Conservation (phyloP, 495 filamentous ascomycete species). For the Hyaloscypha finlandica region DNA sequence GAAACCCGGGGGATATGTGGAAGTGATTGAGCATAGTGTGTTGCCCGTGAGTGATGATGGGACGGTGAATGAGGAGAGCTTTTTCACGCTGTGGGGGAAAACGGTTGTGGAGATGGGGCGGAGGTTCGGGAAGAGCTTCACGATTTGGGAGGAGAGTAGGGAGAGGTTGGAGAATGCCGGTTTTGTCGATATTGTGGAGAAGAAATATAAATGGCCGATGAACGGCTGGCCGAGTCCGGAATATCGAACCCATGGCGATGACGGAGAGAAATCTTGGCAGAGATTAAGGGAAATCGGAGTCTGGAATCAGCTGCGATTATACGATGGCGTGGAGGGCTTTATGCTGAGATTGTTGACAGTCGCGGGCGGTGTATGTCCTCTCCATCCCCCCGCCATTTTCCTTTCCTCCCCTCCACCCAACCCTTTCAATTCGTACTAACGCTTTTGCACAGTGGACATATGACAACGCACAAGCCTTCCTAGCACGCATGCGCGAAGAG, state of each 20-base stretch:
- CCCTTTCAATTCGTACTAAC: not conserved
- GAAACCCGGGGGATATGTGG: slow-evolving; percentile 45
- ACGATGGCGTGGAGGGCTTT: slow-evolving; percentile 25
- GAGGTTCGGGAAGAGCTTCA: slow-evolving; percentile 25
- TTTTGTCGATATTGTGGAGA: slow-evolving; percentile 49
- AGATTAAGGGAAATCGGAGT: slow-evolving; percentile 49
- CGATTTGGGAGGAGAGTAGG: slow-evolving; percentile 27
- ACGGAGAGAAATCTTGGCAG: slow-evolving; percentile 48
- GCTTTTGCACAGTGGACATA: slow-evolving; percentile 18
- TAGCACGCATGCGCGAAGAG: slow-evolving; percentile 23
- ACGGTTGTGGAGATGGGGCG: slow-evolving; percentile 23
- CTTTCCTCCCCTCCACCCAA: slow-evolving; percentile 3
- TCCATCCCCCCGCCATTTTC: not conserved
- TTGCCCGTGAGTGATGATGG: slow-evolving; percentile 18
- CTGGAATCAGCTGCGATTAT: slow-evolving; percentile 28
- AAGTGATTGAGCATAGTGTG: slow-evolving; percentile 23
- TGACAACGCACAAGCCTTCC: slow-evolving; percentile 23
- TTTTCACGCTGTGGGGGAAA: slow-evolving; percentile 35
- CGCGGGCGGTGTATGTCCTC: slow-evolving; percentile 17
- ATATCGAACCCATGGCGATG: slow-evolving; percentile 31
- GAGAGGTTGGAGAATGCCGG: slow-evolving; percentile 54
- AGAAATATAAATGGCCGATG: slow-evolving; percentile 50
- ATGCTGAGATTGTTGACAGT: slow-evolving; percentile 23
- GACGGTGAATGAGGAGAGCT: slow-evolving; percentile 30
- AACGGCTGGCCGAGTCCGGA: slow-evolving; percentile 37